Conservation (phyloP, 345 rosid genomes). For the Tarenaya hassleriana region DNA sequence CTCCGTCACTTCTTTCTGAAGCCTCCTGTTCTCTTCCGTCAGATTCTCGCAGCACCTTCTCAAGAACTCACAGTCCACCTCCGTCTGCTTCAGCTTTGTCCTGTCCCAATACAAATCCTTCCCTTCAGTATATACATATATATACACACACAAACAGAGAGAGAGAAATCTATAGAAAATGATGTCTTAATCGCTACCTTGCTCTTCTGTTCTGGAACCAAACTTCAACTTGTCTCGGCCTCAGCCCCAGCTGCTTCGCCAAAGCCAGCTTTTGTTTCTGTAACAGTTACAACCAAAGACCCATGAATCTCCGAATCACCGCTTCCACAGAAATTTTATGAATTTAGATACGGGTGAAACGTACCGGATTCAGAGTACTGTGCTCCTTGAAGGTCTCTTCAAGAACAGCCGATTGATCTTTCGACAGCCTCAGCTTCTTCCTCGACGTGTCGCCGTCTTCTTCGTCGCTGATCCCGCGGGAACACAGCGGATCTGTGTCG, state of each 20-base stretch:
- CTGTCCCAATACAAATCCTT: too few species aligned
- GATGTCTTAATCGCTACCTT: conserved; percentile 42
- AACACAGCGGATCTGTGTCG: conserved; percentile 55
- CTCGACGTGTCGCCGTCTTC: conserved; percentile 87
- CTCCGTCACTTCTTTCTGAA: conserved; percentile 91
- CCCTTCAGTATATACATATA: too few species aligned
- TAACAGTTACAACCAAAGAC: conserved; percentile 1
- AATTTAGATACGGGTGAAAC: conserved; percentile 21
- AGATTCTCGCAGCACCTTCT: conserved; percentile 91
- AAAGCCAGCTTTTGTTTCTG: conserved; percentile 89
- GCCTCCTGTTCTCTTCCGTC: conserved; percentile 86
- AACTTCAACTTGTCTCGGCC: conserved; percentile 89
- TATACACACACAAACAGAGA: too few species aligned
- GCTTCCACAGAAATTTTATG: neutral
- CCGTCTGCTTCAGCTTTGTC: conserved; percentile 97
- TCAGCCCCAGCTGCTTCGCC: conserved; percentile 76
- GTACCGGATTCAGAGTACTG: conserved; percentile 95
- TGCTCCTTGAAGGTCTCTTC: conserved; percentile 97
- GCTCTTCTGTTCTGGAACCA: conserved; percentile 99
- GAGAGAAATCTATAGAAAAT: neutral
- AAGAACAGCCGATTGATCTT: conserved; percentile 87
- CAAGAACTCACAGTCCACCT: conserved; percentile 91
- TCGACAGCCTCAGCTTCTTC: conserved; percentile 86
- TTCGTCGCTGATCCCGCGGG: conserved; percentile 84
- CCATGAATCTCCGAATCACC: neutral